These are phyloP conservation scores for Fusarium nurragi DNA, from an alignment of 2,329 filamentous ascomycete species.

Conservation along the genomic window DNA sequence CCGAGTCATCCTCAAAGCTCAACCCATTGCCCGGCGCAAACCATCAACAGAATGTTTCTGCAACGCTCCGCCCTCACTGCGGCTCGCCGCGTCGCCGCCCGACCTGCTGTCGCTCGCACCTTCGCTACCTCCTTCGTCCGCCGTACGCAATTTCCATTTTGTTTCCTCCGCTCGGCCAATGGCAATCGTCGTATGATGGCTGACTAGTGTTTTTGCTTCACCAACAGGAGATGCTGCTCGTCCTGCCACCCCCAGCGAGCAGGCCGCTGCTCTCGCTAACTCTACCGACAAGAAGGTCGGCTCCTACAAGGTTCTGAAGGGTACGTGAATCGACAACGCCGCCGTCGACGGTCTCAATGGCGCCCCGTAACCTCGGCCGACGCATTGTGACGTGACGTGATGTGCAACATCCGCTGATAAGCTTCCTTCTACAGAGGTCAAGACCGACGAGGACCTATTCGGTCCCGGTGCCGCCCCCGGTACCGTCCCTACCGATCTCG, in stretches of 20 bases:
- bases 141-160: conserved; percentile 57
- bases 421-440: conserved; percentile 73
- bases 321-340: conserved; percentile 52
- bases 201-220: conserved; percentile 37
- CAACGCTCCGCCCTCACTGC: conserved; percentile 69
- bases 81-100: conserved; percentile 67
- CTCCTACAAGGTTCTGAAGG: conserved; percentile 57
- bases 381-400: conserved; percentile 22
- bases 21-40: conserved; percentile 39
- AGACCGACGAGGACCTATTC: conserved; percentile 81
- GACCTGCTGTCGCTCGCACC: conserved; percentile 64
- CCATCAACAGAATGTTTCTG: conserved; percentile 62
- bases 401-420: conserved; percentile 35
- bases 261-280: conserved; percentile 50
- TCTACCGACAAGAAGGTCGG: conserved; percentile 58
- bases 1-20: conserved; percentile 37
- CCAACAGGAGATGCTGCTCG: conserved; percentile 52
- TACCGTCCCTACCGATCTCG: conserved; percentile 90
- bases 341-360: conserved; percentile 22
- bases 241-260: conserved; percentile 49
- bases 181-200: conserved; percentile 48
- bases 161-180: conserved; percentile 38
- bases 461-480: conserved; percentile 83
- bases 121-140: conserved; percentile 69
- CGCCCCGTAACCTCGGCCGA: conserved; percentile 41